Percentiles rank a stretch among this genome's conserved stretches.
Conservation (phyloP, 129 eudicot genomes). For the Logfia minima region DNA sequence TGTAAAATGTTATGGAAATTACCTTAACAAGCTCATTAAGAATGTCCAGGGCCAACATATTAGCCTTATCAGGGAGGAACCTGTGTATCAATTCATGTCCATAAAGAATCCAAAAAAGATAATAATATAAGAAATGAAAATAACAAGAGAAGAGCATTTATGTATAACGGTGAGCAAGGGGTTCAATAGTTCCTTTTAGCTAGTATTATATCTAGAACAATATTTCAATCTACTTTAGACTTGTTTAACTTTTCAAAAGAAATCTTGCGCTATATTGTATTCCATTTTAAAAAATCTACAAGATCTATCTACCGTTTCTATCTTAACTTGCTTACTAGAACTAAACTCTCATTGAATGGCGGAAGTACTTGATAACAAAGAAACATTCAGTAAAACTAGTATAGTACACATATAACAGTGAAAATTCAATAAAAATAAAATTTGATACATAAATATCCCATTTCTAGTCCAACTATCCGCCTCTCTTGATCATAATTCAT, state of each 20-base stretch:
- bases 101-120: background rate
- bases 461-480: background rate
- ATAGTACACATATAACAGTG: background rate
- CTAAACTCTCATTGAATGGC: too few relatives aligned
- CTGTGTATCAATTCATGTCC: conserved; percentile 44
- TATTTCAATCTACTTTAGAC: background rate
- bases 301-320: too few relatives aligned
- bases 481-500: conserved; percentile 9
- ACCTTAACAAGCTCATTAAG: conserved; percentile 77
- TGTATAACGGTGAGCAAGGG: background rate
- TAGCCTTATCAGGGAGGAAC: conserved; percentile 87
- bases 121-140: conserved; percentile 1
- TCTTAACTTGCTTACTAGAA: too few relatives aligned
- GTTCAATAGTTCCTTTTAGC: background rate
- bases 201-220: background rate
- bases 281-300: too few relatives aligned
- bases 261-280: too few relatives aligned
- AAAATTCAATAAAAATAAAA: background rate
- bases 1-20: conserved; percentile 12
- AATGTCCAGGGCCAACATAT: conserved; percentile 57
- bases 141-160: background rate
- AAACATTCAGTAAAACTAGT: conserved; percentile 1
- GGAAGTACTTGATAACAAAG: background rate
- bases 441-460: background rate
- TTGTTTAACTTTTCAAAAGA: too few relatives aligned